Evolutionary conservation across 1,284 basidiomycete genomes (phyloP).

Genomic region (Agaricales sp.): DNA sequence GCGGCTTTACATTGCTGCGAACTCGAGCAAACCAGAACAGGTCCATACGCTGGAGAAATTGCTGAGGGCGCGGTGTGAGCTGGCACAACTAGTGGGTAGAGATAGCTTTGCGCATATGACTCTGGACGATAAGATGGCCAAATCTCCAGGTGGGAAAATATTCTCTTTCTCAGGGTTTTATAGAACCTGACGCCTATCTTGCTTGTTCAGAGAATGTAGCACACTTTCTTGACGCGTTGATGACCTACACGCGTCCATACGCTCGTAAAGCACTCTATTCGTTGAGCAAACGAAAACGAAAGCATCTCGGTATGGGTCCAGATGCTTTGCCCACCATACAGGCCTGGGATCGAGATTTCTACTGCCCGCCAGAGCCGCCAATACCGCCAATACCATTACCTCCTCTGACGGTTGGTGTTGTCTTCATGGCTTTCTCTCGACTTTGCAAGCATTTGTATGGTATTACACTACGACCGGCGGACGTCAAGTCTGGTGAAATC

Average conservation of each 20-base stretch:
- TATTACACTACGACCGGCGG: slow-evolving; percentile 66
- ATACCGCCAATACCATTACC: slow-evolving; percentile 63
- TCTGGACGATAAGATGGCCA: slow-evolving; percentile 91
- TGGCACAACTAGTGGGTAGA: slow-evolving; percentile 76
- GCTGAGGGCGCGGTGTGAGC: slow-evolving; percentile 63
- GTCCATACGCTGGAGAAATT: slow-evolving; percentile 70
- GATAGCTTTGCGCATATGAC: slow-evolving; percentile 79
- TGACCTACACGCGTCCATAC: slow-evolving; percentile 66
- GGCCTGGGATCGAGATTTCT: slow-evolving; percentile 92
- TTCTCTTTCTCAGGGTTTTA: slow-evolving; percentile 7
- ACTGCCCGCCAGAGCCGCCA: slow-evolving; percentile 68
- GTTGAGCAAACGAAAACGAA: slow-evolving; percentile 68
- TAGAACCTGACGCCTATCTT: slow-evolving; percentile 9
- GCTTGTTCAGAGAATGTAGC: slow-evolving; percentile 61
- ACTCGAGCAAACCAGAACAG: slow-evolving; percentile 60
- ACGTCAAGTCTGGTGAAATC: slow-evolving; percentile 66
- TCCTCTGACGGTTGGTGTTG: slow-evolving; percentile 71
- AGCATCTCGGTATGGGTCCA: slow-evolving; percentile 41
- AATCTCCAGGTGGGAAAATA: slow-evolving; percentile 58
- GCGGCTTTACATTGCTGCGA: slow-evolving; percentile 70
- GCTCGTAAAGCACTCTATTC: slow-evolving; percentile 64
- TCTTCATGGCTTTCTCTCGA: slow-evolving; percentile 79
- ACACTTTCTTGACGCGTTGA: slow-evolving; percentile 72
- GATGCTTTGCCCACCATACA: slow-evolving; percentile 59
- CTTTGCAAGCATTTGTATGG: slow-evolving; percentile 85